These are phyloP conservation scores for Solanum habrochaites DNA, from an alignment of 257 asterid genomes.

Conservation along the genomic window DNA sequence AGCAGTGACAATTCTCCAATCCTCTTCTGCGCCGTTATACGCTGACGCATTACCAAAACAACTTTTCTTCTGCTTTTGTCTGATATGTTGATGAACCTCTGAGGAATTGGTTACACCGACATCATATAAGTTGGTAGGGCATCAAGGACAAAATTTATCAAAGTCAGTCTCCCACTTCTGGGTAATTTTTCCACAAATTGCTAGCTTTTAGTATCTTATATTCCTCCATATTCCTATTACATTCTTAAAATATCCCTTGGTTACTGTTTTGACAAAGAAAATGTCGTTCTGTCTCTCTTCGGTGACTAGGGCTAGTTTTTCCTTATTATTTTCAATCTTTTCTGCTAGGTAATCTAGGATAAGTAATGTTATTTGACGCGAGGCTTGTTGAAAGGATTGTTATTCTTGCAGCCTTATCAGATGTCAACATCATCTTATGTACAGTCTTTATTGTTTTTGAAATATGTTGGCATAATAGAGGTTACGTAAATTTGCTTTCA, in stretches of 20 bases:
- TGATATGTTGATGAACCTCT: neutral
- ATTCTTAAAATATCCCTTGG: neutral
- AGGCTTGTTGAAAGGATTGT: neutral
- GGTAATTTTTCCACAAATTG: neutral
- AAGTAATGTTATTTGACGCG: neutral
- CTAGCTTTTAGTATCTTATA: neutral
- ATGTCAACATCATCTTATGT: neutral
- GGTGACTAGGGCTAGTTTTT: neutral
- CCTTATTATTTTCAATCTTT: neutral
- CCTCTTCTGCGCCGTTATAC: too few relatives aligned
- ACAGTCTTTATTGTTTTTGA: neutral
- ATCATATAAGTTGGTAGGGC: neutral
- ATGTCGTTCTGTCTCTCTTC: neutral
- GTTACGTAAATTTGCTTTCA: conserved; percentile 5
- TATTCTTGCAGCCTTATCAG: neutral
- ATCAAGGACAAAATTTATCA: neutral
- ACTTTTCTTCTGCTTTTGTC: neutral
- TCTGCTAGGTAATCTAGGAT: neutral
- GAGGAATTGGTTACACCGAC: neutral
- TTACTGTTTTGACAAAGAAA: neutral
- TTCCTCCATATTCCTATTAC: neutral
- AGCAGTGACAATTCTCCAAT: neutral
- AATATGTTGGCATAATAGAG: neutral
- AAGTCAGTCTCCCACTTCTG: neutral
- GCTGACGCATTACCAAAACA: too few relatives aligned